Evolutionary conservation across 1,284 basidiomycete genomes (phyloP).

Genomic region (Fomitopsis schrenkii): DNA sequence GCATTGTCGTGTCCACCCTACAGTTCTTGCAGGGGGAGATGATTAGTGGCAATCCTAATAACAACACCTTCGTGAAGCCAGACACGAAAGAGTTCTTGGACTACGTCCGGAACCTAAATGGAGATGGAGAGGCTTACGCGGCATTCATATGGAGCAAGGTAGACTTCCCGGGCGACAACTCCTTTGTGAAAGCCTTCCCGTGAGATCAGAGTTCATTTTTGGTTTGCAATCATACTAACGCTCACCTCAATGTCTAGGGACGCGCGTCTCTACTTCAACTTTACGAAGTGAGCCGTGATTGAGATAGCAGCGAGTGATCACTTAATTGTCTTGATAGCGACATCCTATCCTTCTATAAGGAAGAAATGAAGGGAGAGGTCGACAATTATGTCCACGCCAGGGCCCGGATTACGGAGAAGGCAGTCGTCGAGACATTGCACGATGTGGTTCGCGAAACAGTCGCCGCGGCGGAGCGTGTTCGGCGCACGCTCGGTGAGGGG

Average conservation of each 20-base stretch:
- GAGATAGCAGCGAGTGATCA: too few relatives aligned
- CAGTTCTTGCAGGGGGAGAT: conserved; percentile 12
- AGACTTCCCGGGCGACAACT: conserved; percentile 9
- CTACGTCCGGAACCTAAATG: conserved; percentile 6
- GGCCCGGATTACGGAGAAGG: background rate
- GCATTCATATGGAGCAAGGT: conserved; percentile 14
- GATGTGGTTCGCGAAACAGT: conserved; percentile 4
- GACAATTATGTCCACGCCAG: conserved; percentile 12
- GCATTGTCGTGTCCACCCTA: conserved; percentile 9
- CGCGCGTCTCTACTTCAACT: conserved; percentile 7
- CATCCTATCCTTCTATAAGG: conserved; percentile 3
- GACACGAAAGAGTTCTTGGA: conserved; percentile 5
- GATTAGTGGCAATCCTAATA: conserved; percentile 6
- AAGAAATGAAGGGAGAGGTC: conserved; percentile 8
- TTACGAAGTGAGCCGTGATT: background rate
- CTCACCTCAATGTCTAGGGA: conserved; percentile 5
- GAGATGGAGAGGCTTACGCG: conserved; percentile 9
- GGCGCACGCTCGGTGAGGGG: conserved; percentile 1
- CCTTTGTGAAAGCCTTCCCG: conserved; percentile 12
- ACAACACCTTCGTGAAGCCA: background rate
- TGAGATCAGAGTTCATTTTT: background rate
- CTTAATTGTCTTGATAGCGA: conserved; percentile 1
- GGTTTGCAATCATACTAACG: background rate
- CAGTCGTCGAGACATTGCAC: too few relatives aligned
- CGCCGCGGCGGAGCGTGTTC: conserved; percentile 1